Base-by-base conservation (phyloP, 1,284 basidiomycete genomes). In the Cryptococcus sp. region DNA sequence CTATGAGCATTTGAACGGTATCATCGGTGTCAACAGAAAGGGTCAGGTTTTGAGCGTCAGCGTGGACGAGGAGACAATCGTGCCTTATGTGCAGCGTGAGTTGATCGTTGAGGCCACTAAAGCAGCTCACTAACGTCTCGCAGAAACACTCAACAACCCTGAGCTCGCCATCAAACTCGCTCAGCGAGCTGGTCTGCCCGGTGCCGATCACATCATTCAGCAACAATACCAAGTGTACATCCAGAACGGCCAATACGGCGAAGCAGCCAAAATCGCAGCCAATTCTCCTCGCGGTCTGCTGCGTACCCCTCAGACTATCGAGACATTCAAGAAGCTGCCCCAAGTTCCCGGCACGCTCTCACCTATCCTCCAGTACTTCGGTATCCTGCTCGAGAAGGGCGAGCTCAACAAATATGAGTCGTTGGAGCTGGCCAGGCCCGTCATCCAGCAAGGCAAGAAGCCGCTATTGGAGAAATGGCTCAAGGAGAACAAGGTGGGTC, bases 11-110 rank as follows among this genome's bases (percentile, higher is more conserved):
- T 88, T 88, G 15, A 87, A 93, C 75, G 96, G 96, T 81, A 96
- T 99, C 79, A 93, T 99, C 67, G 96, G 95, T 68, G 93, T 99
- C 73, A 99, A 99, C 85, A 91, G 95, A 84, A 98, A 98, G 82
- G 96, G 96, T 52, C 96, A 99, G 79, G 94, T 99, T 19, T 84
- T 99, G 54, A 93, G 91, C 65, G 96, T 99, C 63, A 93, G 90
- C 66, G 90, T 99, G 63, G 96, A 99, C 79, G 96, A 99, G 77
- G 86, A 91, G 72, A 93, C 93, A 23, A 86, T 99, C 70, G 88
- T 99, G 64, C 95, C 95, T 2, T 99, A 98, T 80, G 91, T 98
- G 62, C 84, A 98, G 59, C 73, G 78, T 79, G 61, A 71, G 78
- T 73, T 17, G 6, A 6, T 5, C 13, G 3, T 11, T n/a, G 22